A percentile compares a stretch with the other conserved stretches of the same genome.
These are phyloP conservation scores for Aspergillus neotritici DNA, from an alignment of 2,329 filamentous ascomycete genomes.

Conservation along the genomic window DNA sequence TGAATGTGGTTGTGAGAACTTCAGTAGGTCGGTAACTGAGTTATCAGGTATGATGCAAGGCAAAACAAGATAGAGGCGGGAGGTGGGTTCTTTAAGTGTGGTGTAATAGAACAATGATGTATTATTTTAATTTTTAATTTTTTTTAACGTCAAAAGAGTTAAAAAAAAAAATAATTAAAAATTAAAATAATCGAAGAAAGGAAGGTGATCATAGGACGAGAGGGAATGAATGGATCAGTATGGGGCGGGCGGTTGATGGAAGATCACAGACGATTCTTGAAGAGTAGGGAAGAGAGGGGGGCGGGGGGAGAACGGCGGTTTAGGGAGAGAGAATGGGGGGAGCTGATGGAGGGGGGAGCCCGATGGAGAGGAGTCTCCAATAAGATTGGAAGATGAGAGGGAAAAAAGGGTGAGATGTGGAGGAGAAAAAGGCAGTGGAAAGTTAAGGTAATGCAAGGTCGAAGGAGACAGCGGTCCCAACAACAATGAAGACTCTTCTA, in stretches of 20 bases:
- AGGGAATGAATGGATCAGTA: constrained; percentile 10
- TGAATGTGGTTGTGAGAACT: too few relatives aligned
- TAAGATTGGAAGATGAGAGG: constrained; percentile 4
- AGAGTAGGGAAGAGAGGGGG: constrained; percentile 15
- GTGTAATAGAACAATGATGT: background rate
- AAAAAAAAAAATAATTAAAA: too few relatives aligned
- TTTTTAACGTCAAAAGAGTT: too few relatives aligned
- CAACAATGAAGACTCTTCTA: constrained; percentile 3
- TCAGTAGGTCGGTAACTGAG: too few relatives aligned
- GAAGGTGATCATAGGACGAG: background rate
- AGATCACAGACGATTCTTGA: background rate
- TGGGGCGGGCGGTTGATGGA: background rate
- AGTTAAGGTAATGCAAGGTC: constrained; percentile 2
- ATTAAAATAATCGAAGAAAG: too few relatives aligned
- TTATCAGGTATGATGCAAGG: too few relatives aligned
- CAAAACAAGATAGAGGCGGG: too few relatives aligned
- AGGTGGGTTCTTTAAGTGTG: too few relatives aligned
- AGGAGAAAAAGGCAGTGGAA: constrained; percentile 1
- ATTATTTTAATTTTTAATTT: background rate
- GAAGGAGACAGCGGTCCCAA: constrained; percentile 1
- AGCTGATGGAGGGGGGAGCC: constrained; percentile 7
- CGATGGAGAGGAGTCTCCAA: constrained; percentile 13
- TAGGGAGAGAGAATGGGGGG: constrained; percentile 3
- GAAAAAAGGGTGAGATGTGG: background rate
- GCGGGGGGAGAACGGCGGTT: constrained; percentile 18